Conservation (phyloP, 2,329 filamentous ascomycete genomes). For the Diaporthe vexans region DNA sequence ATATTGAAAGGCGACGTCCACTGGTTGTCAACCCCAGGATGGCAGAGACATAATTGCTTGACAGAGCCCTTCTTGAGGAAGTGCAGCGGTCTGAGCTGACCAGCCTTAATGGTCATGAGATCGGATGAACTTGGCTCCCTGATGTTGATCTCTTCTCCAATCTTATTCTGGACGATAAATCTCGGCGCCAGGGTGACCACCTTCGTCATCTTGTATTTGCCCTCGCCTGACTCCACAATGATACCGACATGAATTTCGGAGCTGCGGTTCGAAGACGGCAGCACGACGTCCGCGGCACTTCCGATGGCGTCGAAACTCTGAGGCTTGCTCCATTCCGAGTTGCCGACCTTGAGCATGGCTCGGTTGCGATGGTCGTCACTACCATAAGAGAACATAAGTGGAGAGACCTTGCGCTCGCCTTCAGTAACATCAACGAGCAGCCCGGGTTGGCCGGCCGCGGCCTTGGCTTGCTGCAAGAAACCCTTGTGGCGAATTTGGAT, state of each 20-base stretch:
- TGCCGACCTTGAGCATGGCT: constrained; percentile 86
- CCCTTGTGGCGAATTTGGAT: constrained; percentile 91
- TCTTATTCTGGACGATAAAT: constrained; percentile 94
- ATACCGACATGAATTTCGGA: constrained; percentile 94
- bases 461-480: constrained; percentile 85
- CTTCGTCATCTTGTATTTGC: constrained; percentile 98
- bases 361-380: constrained; percentile 93
- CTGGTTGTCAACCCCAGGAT: constrained; percentile 93
- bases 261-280: constrained; percentile 78
- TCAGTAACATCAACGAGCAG: constrained; percentile 60
- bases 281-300: constrained; percentile 88
- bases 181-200: constrained; percentile 93
- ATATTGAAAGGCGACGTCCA: constrained; percentile 99
- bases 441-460: constrained; percentile 82
- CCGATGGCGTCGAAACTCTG: constrained; percentile 99
- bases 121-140: constrained; percentile 93
- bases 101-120: constrained; percentile 81
- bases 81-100: constrained; percentile 87
- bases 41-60: constrained; percentile 94
- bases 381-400: constrained; percentile 96
- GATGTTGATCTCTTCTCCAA: constrained; percentile 89
- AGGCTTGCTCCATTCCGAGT: constrained; percentile 96
- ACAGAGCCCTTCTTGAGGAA: constrained; percentile 86
- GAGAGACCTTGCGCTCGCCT: constrained; percentile 78
- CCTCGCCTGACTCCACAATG: constrained; percentile 89